Evolutionary conservation across 768 basidiomycete genomes (phyloP), one percentile per base, ranked within the genome.

Genomic region (Lactarius hengduanensis): DNA sequence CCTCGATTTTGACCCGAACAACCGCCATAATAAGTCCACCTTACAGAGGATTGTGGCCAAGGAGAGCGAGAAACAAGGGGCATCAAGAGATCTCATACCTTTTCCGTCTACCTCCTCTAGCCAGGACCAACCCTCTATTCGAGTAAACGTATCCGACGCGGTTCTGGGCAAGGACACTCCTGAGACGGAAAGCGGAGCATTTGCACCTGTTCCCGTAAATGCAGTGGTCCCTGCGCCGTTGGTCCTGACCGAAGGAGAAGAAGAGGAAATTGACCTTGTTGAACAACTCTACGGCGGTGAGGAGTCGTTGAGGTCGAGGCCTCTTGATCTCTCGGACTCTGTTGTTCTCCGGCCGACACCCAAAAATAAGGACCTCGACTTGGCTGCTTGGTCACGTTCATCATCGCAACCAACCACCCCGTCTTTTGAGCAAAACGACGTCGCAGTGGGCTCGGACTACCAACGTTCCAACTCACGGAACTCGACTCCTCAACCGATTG

Each of bases 261-360:
- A 91, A 32, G 94, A 96, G 76, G 96, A 99, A 78, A 88, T 99
- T 70, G 97, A 99, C 76, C 82, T 99, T 7, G 94, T 98, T 4
- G 97, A 99, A 74, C 97, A 99, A 74, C 78, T 98, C 0, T 98
- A 94, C 69, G 96, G 96, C 16, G 77, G 84, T 41, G 86, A 89
- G 59, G 83, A 90, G 67, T 87, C 89, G 2, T 80, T 96, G 20
- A 84, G 86, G 40, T 87, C 87, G 60, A 80, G 82, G 57, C 77
- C 86, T 50, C 83, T 89, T n/a, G 89, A 96, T 74, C 78, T 98
- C 18, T 86, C 91, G 13, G 93, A 95, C 67, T 88, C 91, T 0
- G 89, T 96, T 66, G 85, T 95, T 22, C 79, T 96, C 50, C 94
- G 91, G 5, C 84, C 87, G 5, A 80, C 86, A 9, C 94, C 89